Percentiles rank a stretch among this genome's conserved stretches.
phyloP scores from a whole-genome alignment of 345 rosid genomes.

The Salix purpurea region DNA sequence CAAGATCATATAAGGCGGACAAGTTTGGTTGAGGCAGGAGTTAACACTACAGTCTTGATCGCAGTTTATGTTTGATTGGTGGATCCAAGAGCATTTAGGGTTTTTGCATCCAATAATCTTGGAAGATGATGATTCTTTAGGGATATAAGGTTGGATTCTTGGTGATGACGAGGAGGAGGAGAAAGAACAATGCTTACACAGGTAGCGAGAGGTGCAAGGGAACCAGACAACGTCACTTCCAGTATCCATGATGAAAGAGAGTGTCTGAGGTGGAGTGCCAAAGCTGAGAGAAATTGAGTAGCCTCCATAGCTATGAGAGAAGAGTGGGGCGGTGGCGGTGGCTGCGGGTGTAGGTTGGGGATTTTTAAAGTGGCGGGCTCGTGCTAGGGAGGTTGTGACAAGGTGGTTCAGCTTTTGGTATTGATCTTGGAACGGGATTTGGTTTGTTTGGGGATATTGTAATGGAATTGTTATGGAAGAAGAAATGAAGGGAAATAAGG shows the following conservation, averaged over 20 bases:
- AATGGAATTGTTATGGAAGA: constrained; percentile 26
- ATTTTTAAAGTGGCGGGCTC: constrained; percentile 37
- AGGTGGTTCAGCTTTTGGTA: constrained; percentile 23
- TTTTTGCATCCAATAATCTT: too few species aligned
- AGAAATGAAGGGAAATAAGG: background rate
- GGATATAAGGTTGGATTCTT: constrained; percentile 24
- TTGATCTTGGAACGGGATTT: constrained; percentile 17
- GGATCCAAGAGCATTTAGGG: too few species aligned
- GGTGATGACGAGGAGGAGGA: background rate
- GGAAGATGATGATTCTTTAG: constrained; percentile 9
- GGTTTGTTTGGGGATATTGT: constrained; percentile 7
- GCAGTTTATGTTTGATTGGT: too few species aligned
- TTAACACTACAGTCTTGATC: too few species aligned
- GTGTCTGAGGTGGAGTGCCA: constrained; percentile 30
- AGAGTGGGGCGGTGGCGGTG: background rate
- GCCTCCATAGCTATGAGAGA: constrained; percentile 26
- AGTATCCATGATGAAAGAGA: constrained; percentile 29
- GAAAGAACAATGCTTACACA: constrained; percentile 34
- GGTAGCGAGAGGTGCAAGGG: constrained; percentile 38
- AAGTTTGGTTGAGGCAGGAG: too few species aligned
- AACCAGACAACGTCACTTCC: constrained; percentile 39
- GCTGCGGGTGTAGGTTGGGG: constrained; percentile 1
- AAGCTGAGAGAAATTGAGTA: constrained; percentile 28
- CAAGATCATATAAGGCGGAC: too few species aligned
- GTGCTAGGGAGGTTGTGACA: constrained; percentile 28